Evolutionary conservation across 2,329 filamentous ascomycete genomes (phyloP), one percentile per base, ranked within the genome.

Genomic region (Botrytis medusae): DNA sequence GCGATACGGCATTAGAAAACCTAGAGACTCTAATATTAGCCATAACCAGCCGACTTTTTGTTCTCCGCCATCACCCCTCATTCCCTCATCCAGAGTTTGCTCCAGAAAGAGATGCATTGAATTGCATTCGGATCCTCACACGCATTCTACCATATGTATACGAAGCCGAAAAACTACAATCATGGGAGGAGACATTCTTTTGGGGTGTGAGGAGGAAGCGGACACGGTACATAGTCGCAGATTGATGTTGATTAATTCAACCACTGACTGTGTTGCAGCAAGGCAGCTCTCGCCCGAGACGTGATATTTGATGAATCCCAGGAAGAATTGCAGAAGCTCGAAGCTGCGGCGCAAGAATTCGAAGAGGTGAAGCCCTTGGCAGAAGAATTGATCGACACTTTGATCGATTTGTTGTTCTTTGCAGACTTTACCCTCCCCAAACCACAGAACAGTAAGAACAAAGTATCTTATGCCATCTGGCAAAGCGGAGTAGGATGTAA

Each of bases 401-500:
- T 98, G 70, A 84, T 96, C 74, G 95, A 98, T 80, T 84, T 98
- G 71, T 87, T 98, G 60, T 99, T 99, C 87, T 97, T 93, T 81
- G 91, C 92, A 14, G 93, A 94, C 72, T 92, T 99, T 79, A 97
- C 95, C 0, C 87, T 98, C 25, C 93, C 95, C 16, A 89, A 87
- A 73, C 88, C 92, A 60, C 87, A 90, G 22, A 87, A 90, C 73
- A 89, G 89, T 71, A 94, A 92, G 80, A 88, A 88, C 75, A 97
- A 96, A 81, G 92, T 98, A 72, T 92, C 92, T 12, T 97, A 96
- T 83, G 92, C 94, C 71, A 98, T 99, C 81, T 99, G 96, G 96
- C 94, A 98, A 84, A 98, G 93, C 80, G 96, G 96, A 65, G 95
- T 99, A 44, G 96, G 96, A 22, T 98, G 95, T 85, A 97, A 97